Base-by-base conservation (phyloP, 495 filamentous ascomycete genomes). In the Aspergillus asperescens region DNA sequence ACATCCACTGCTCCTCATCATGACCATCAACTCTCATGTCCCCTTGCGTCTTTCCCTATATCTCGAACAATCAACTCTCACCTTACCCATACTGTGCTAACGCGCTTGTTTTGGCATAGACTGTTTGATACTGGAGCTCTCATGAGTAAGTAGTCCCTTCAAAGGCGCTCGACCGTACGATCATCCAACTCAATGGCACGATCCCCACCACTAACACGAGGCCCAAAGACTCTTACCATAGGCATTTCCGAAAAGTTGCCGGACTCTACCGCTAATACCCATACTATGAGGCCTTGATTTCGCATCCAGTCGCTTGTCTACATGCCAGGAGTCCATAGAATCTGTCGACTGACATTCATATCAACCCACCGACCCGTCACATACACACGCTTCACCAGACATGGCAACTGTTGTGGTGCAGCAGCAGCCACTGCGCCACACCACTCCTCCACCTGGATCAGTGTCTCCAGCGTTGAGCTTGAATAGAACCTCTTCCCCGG, bases 401-500 rank as follows among this genome's bases (percentile, higher is more conserved):
- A 80, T 80, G 77, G 74, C 77, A 46, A 73, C 76, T n/a, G 69
- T 79, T 20, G 65, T 78, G 46, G 69, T 80, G 44, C 73, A 76
- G 52, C 73, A 77, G 49, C 69, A 76, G 25, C 53, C 71, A 37
- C 66, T 77, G 55, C 69, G 69, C 48, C 73, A 76, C 54, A 60
- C 70, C 8, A 76, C 76, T 24, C 72, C 76, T 59, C 72, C 77
- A 13, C 65, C 75, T 2, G 59, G 67, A 4, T 57, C 62, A 13
- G 62, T 77, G 8, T 52, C 71, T 10, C 58, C 73, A 16, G 56
- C 69, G 8, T 56, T 78, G 48, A 67, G 54, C 32, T 59, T 78
- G 25, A 73, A 74, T 52, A 62, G 71, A 43, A 70, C 64, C 34
- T 59, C 73, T n/a, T 75, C 72, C 29, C 79, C 88, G 10, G 78